Conservation (phyloP, 1,284 basidiomycete genomes). For the Pisolithus thermaeus region DNA sequence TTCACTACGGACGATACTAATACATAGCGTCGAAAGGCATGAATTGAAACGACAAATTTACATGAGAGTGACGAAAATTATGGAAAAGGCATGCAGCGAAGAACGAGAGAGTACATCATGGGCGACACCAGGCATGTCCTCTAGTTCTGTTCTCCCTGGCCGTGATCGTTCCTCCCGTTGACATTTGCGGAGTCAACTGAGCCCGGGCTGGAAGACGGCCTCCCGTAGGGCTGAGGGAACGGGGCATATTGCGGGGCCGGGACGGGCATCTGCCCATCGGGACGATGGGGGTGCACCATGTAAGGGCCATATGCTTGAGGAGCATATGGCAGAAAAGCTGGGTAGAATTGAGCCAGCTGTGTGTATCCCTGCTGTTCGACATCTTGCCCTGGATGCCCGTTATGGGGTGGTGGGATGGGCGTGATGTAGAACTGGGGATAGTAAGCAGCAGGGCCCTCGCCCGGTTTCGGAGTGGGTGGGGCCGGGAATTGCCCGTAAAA, state of each 20-base stretch:
- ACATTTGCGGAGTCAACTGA: conserved; percentile 20
- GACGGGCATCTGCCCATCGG: conserved; percentile 36
- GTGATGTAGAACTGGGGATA: conserved; percentile 46
- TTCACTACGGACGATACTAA: neutral
- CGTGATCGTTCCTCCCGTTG: conserved; percentile 24
- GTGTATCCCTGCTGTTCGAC: conserved; percentile 41
- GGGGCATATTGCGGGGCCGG: conserved; percentile 30
- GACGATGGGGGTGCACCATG: conserved; percentile 41
- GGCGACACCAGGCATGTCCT: neutral
- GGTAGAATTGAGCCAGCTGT: conserved; percentile 43
- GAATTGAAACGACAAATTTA: neutral
- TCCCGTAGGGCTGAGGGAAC: conserved; percentile 31
- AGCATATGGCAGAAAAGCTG: conserved; percentile 42
- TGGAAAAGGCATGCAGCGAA: conserved; percentile 10
- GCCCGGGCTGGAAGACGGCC: conserved; percentile 29
- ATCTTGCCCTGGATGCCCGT: conserved; percentile 37
- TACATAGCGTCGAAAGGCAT: neutral
- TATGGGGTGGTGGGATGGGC: conserved; percentile 37
- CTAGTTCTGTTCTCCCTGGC: conserved; percentile 31
- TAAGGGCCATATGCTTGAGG: conserved; percentile 47
- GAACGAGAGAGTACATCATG: conserved; percentile 4
- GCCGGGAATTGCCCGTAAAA: conserved; percentile 48
- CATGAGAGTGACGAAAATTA: conserved; percentile 9
- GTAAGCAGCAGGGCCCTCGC: conserved; percentile 41
- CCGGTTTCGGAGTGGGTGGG: conserved; percentile 43